Conservation (phyloP, 257 asterid genomes). For the Salvia splendens region DNA sequence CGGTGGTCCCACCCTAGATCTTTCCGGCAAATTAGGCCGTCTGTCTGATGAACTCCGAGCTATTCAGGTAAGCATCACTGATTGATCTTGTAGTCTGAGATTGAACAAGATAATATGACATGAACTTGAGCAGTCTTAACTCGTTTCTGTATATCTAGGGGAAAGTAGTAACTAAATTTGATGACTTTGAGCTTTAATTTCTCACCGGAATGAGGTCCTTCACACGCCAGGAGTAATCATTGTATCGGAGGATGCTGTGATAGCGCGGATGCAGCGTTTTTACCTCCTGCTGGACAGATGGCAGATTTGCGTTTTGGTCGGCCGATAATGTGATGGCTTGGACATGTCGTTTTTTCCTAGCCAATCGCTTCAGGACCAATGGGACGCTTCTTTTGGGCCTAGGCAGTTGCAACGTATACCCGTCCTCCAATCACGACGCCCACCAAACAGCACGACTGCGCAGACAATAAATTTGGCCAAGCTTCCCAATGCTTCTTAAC, state of each 20-base stretch:
- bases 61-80: conserved; percentile 81
- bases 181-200: conserved; percentile 1
- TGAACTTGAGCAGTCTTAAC: no score
- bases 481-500: conserved; percentile 56
- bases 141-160: background rate
- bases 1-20: conserved; percentile 52
- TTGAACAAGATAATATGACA: background rate
- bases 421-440: conserved; percentile 59
- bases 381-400: no score
- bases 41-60: conserved; percentile 60
- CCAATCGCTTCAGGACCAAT: no score
- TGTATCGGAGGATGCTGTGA: background rate
- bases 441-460: conserved; percentile 71
- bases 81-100: conserved; percentile 72
- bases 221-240: conserved; percentile 87
- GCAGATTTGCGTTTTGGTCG: conserved; percentile 67
- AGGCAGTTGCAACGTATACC: conserved; percentile 58
- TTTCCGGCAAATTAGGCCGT: conserved; percentile 55
- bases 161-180: conserved; percentile 1
- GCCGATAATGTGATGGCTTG: conserved; percentile 66
- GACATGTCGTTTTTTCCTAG: conserved; percentile 32
- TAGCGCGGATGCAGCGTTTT: conserved; percentile 46
- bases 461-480: conserved; percentile 64
- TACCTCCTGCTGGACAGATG: conserved; percentile 62
- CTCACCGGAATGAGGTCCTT: conserved; percentile 79